phyloP scores from a whole-genome alignment of 2,329 filamentous ascomycete genomes.

The Triangularia verruculosa region DNA sequence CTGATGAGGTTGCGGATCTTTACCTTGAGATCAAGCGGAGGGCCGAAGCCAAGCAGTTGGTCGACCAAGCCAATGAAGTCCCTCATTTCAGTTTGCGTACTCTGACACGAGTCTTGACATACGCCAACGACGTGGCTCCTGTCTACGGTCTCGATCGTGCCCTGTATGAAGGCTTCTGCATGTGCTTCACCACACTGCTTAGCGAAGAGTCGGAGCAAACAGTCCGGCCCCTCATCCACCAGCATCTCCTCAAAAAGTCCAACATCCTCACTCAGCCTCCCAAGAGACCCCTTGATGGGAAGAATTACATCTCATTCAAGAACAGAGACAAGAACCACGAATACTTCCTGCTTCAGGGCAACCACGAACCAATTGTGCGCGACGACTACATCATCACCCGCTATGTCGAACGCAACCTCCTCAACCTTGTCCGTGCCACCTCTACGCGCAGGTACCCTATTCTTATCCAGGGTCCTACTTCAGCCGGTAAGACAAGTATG shows the following conservation, averaged over 20 bases:
- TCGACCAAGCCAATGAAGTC: constrained; percentile 92
- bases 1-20: constrained; percentile 77
- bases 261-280: constrained; percentile 76
- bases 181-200: constrained; percentile 93
- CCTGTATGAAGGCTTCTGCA: constrained; percentile 91
- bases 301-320: constrained; percentile 74
- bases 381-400: constrained; percentile 94
- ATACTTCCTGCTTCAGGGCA: constrained; percentile 85
- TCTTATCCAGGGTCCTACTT: constrained; percentile 93
- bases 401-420: constrained; percentile 89
- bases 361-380: constrained; percentile 63
- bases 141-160: constrained; percentile 82
- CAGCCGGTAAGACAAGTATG: constrained; percentile 98
- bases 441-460: constrained; percentile 92
- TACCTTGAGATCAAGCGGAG: constrained; percentile 86
- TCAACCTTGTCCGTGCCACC: constrained; percentile 90
- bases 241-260: constrained; percentile 66
- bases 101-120: constrained; percentile 82
- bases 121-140: constrained; percentile 79
- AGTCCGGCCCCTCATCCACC: constrained; percentile 74
- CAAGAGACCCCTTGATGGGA: constrained; percentile 71
- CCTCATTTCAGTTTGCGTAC: constrained; percentile 97
- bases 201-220: constrained; percentile 77
- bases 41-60: constrained; percentile 76
- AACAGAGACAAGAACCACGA: constrained; percentile 64